Percentiles rank a stretch among this genome's conserved stretches.
phyloP scores from a whole-genome alignment of 192 early-diverging fungal genomes.

The Gigaspora rosea region DNA sequence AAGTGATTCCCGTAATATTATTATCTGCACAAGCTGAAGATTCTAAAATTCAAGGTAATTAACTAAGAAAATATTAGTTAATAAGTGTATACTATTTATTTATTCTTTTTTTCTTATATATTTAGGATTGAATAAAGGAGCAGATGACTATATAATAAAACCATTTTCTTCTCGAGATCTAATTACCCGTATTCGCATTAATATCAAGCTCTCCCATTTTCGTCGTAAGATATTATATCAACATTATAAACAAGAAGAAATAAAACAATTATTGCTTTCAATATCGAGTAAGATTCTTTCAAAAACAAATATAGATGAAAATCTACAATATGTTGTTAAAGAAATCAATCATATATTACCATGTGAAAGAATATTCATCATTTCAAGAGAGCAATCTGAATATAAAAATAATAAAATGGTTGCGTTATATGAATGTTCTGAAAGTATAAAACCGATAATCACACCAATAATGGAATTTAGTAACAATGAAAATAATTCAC shows the following conservation, averaged over 20 bases:
- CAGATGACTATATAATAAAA: slow-evolving; percentile 51
- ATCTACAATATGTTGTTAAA: slow-evolving; percentile 35
- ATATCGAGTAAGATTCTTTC: slow-evolving; percentile 43
- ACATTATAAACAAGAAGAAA: slow-evolving; percentile 1
- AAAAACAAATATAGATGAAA: slow-evolving; percentile 36
- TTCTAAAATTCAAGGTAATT: slow-evolving; percentile 48
- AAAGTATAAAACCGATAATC: neutral
- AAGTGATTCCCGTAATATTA: too few species aligned
- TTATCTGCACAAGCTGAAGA: slow-evolving; percentile 31
- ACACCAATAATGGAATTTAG: too few species aligned
- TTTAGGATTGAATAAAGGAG: slow-evolving; percentile 45
- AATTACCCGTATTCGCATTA: slow-evolving; percentile 52
- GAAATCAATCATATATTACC: slow-evolving; percentile 11
- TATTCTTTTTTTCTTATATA: too few species aligned
- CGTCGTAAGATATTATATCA: slow-evolving; percentile 44
- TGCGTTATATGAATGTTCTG: neutral
- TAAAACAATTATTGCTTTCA: neutral
- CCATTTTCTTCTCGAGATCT: slow-evolving; percentile 45
- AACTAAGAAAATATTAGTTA: too few species aligned
- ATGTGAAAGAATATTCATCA: neutral
- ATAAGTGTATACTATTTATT: too few species aligned
- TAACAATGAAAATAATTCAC: too few species aligned
- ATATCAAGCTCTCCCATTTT: slow-evolving; percentile 49
- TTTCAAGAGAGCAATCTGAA: neutral
- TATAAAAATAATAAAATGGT: neutral